Percentiles rank a stretch among this genome's conserved stretches.
These are phyloP conservation scores for sunflower (Helianthus annuus) DNA, from an alignment of 129 eudicot species.

Conservation along the genomic window HanXRQr2.0-SUNRISE NC_035436.2:185157955-185158454, in stretches of 20 bases:
- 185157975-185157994: not conserved
- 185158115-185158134: constrained; percentile 59
- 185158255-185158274: constrained; percentile 2
- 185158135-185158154: constrained; percentile 83
- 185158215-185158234: constrained; percentile 51
- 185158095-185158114: not conserved
- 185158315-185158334: not conserved
- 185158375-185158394: not conserved
- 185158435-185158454: constrained; percentile 72
- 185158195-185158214: constrained; percentile 70
- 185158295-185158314: not conserved
- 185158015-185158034: constrained; percentile 5
- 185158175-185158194: constrained; percentile 58
- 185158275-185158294: not conserved
- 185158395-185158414: constrained; percentile 9
- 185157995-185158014: not conserved
- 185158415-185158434: constrained; percentile 73
- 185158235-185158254: not conserved
- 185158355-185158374: not conserved
- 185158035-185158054: not conserved
- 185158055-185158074: not conserved
- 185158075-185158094: not conserved
- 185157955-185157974: not conserved
- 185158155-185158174: constrained; percentile 42
- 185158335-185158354: not conserved